phyloP scores from a whole-genome alignment of 805 yeast genomes.

The Geotrichum ghanense region DNA sequence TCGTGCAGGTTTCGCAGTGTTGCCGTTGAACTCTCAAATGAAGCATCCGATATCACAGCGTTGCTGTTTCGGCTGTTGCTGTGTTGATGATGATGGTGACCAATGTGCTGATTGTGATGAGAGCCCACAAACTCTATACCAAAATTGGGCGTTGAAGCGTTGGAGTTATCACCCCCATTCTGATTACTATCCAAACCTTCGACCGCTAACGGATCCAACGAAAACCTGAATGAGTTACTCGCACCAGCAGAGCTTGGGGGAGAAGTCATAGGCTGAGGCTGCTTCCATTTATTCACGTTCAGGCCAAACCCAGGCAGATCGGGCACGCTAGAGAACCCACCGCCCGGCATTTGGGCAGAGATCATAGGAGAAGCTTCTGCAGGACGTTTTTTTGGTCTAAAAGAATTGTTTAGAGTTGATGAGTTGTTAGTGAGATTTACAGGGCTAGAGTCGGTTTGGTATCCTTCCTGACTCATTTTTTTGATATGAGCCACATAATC shows the following conservation, averaged over 20 bases:
- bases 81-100: not conserved
- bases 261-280: slow-evolving; percentile 2
- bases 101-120: not conserved
- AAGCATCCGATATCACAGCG: no score
- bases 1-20: no score
- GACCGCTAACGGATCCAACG: slow-evolving; percentile 37
- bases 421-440: not conserved
- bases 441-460: not conserved
- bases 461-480: slow-evolving; percentile 37
- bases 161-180: not conserved
- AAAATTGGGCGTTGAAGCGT: not conserved
- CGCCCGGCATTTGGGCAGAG: slow-evolving; percentile 5
- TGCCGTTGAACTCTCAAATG: no score
- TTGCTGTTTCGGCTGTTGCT: not conserved
- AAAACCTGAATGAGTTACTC: slow-evolving; percentile 25
- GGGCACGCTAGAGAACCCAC: not conserved
- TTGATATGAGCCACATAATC: slow-evolving; percentile 57
- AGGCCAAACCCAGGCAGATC: not conserved
- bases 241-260: slow-evolving; percentile 7
- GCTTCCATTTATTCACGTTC: not conserved
- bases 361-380: slow-evolving; percentile 10
- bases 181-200: slow-evolving; percentile 35
- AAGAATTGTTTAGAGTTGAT: not conserved
- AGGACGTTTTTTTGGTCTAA: slow-evolving; percentile 5
- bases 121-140: not conserved